These are phyloP conservation scores for Wallemia hederae DNA, from an alignment of 1,284 basidiomycete species.

Conservation along the genomic window DNA sequence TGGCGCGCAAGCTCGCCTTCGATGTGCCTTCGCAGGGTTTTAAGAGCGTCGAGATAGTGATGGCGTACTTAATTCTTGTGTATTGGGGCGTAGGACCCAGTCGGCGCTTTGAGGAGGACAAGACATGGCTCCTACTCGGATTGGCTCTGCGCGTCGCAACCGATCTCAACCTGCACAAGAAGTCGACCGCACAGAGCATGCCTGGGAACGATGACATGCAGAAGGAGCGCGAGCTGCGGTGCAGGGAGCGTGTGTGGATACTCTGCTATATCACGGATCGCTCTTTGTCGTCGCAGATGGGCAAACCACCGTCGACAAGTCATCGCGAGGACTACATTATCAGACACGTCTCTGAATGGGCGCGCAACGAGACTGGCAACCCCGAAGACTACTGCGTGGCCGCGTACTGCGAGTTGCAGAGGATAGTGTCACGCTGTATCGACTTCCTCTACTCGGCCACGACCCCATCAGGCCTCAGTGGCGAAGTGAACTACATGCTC, in stretches of 20 bases:
- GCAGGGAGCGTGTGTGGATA: constrained; percentile 68
- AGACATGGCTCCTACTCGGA: constrained; percentile 68
- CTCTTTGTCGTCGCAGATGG: constrained; percentile 73
- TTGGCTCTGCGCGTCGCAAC: constrained; percentile 71
- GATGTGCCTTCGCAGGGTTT: constrained; percentile 48
- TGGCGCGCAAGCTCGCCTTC: constrained; percentile 76
- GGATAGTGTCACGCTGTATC: constrained; percentile 56
- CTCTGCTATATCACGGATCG: constrained; percentile 69
- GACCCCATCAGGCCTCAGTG: constrained; percentile 50
- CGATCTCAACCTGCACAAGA: constrained; percentile 79
- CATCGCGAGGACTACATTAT: constrained; percentile 37
- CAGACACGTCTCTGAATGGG: constrained; percentile 46
- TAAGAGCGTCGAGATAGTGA: constrained; percentile 85
- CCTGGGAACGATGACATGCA: constrained; percentile 33
- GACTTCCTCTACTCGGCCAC: constrained; percentile 71
- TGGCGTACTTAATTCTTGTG: constrained; percentile 54
- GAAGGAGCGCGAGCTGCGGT: constrained; percentile 40
- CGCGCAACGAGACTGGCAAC: constrained; percentile 28
- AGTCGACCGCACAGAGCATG: constrained; percentile 35
- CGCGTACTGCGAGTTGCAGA: constrained; percentile 49
- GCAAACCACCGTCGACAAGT: constrained; percentile 54
- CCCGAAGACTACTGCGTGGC: constrained; percentile 33
- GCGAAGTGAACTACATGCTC: constrained; percentile 59
- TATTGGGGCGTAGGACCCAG: constrained; percentile 72
- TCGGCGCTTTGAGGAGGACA: constrained; percentile 82